Conservation (phyloP, 768 basidiomycete species). For the Tylopilus plumbeoviolaceoides region DNA sequence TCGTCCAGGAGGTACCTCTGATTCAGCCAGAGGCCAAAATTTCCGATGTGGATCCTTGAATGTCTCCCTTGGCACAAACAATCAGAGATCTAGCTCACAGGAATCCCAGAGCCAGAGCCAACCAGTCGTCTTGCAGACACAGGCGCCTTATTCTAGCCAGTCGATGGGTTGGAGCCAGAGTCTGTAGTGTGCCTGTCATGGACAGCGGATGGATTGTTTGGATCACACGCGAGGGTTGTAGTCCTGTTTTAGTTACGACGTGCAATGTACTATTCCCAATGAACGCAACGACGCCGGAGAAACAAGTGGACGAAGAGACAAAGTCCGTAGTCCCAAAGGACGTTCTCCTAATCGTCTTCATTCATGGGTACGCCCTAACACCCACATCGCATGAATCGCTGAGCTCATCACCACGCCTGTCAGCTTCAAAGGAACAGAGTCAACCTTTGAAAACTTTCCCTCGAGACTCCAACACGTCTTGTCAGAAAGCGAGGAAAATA, state of each 20-base stretch:
- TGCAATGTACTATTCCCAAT: constrained; percentile 7
- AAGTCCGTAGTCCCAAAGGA: constrained; percentile 29
- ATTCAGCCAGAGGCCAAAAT: constrained; percentile 8
- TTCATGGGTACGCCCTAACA: constrained; percentile 59
- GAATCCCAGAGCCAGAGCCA: constrained; percentile 27
- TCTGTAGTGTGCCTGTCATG: constrained; percentile 14
- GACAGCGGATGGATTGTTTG: neutral
- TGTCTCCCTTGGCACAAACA: constrained; percentile 10
- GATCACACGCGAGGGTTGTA: neutral
- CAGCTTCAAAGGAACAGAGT: constrained; percentile 59
- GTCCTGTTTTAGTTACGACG: constrained; percentile 13
- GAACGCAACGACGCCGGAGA: constrained; percentile 6
- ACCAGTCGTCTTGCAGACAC: constrained; percentile 41
- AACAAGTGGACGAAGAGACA: constrained; percentile 6
- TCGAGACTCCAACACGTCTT: constrained; percentile 74
- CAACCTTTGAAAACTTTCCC: constrained; percentile 77
- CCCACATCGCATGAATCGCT: neutral
- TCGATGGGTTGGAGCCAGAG: constrained; percentile 25
- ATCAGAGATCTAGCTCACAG: constrained; percentile 4
- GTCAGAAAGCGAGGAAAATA: constrained; percentile 53
- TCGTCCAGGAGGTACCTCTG: neutral
- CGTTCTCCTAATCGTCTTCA: constrained; percentile 66
- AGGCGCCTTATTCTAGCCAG: constrained; percentile 53
- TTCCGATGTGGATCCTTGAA: constrained; percentile 22
- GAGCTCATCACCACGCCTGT: constrained; percentile 7